These are phyloP conservation scores for Ophiognomonia clavigignenti-juglandacearum DNA, from an alignment of 2,329 filamentous ascomycete species.

Conservation along the genomic window DNA sequence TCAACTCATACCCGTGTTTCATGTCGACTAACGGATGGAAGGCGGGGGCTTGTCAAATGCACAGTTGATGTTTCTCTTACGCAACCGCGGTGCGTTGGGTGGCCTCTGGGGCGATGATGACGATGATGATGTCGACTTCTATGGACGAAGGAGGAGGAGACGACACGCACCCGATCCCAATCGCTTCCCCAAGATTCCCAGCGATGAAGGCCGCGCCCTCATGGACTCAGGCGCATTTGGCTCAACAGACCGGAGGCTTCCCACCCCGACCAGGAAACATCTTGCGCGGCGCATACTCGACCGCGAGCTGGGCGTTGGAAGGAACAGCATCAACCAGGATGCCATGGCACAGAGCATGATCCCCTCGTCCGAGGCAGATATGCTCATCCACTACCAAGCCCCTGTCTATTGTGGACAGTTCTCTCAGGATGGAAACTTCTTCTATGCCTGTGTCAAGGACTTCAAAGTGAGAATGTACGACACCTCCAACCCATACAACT, in stretches of 20 bases:
- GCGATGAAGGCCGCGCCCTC: constrained; percentile 66
- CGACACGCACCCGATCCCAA: constrained; percentile 42
- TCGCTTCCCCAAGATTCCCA: constrained; percentile 79
- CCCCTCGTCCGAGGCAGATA: constrained; percentile 72
- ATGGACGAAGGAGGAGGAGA: constrained; percentile 35
- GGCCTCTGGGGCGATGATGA: constrained; percentile 31
- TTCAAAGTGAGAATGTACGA: constrained; percentile 97
- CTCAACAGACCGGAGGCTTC: constrained; percentile 44
- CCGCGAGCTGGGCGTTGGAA: constrained; percentile 72
- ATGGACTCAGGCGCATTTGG: constrained; percentile 85
- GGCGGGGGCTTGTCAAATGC: constrained; percentile 14
- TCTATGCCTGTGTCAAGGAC: constrained; percentile 87
- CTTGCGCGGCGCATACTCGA: constrained; percentile 70
- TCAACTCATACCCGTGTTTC: neutral
- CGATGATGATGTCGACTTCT: constrained; percentile 25
- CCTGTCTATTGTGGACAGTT: constrained; percentile 95
- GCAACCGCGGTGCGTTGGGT: constrained; percentile 30
- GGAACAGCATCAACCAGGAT: constrained; percentile 54
- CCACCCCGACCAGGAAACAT: constrained; percentile 38
- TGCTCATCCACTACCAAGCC: constrained; percentile 80
- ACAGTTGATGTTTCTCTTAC: constrained; percentile 37
- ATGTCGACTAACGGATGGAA: constrained; percentile 14
- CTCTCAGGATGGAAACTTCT: constrained; percentile 95
- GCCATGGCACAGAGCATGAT: constrained; percentile 72
- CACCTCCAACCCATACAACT: constrained; percentile 89